These are phyloP conservation scores for Fusarium sp. DNA, from an alignment of 2,329 filamentous ascomycete species.

Conservation along the genomic window DNA sequence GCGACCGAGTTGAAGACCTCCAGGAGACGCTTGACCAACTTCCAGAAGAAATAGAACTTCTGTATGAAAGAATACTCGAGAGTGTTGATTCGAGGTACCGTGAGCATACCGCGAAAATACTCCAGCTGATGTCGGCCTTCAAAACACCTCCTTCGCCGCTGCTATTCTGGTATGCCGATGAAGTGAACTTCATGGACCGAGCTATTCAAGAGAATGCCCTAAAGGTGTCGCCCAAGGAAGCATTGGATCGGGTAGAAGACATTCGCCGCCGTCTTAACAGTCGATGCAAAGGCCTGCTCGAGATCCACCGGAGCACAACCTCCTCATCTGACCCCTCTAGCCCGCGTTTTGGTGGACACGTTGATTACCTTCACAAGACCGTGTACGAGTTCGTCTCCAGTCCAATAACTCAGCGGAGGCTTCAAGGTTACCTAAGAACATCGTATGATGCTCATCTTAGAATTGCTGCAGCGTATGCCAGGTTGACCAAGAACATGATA, in stretches of 20 bases:
- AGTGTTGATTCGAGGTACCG: neutral
- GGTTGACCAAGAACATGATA: neutral
- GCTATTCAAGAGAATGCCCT: fast-evolving
- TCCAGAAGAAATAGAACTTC: neutral
- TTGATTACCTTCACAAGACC: slow-evolving; percentile 4
- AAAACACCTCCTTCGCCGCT: neutral
- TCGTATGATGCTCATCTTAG: neutral
- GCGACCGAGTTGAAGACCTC: slow-evolving; percentile 6
- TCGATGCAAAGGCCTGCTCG: slow-evolving; percentile 16
- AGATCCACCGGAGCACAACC: neutral
- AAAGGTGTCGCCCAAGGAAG: fast-evolving
- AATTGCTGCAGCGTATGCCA: neutral
- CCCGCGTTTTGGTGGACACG: fast-evolving
- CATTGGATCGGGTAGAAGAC: neutral
- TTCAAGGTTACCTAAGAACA: neutral
- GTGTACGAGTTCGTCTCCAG: neutral
- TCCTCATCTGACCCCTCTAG: fast-evolving
- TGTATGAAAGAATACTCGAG: neutral
- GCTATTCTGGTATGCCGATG: slow-evolving; percentile 8
- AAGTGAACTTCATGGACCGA: neutral
- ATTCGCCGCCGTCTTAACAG: slow-evolving; percentile 13
- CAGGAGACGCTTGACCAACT: neutral
- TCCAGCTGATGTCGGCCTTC: neutral
- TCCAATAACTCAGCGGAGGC: neutral
- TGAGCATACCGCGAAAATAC: slow-evolving; percentile 6